Percentiles rank a stretch among this genome's conserved stretches.
Evolutionary conservation across 768 basidiomycete species (phyloP).

Genomic region (Termitomyces sp.): DNA sequence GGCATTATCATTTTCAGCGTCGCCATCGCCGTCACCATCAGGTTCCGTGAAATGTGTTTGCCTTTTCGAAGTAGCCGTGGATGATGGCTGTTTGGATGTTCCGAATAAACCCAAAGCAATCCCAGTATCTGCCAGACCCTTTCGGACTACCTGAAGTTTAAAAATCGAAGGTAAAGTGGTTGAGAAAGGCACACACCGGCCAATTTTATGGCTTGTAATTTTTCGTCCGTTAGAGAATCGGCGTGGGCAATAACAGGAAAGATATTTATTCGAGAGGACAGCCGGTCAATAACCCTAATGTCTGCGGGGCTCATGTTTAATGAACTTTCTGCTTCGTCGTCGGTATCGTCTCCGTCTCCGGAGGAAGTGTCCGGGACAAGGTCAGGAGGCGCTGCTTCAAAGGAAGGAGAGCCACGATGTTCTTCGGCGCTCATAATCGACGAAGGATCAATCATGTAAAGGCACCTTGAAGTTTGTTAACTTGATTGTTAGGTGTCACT

Average conservation of each 20-base stretch:
- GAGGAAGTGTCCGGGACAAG: slow-evolving; percentile 50
- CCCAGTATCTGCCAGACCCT: slow-evolving; percentile 57
- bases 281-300: slow-evolving; percentile 71
- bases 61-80: slow-evolving; percentile 26
- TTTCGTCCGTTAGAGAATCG: slow-evolving; percentile 81
- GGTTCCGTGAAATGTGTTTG: slow-evolving; percentile 28
- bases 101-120: slow-evolving; percentile 79
- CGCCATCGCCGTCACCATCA: slow-evolving; percentile 21
- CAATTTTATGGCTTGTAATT: slow-evolving; percentile 61
- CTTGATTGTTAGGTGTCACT: slow-evolving; percentile 3
- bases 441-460: slow-evolving; percentile 80
- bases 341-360: slow-evolving; percentile 43
- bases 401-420: slow-evolving; percentile 49
- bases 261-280: slow-evolving; percentile 71
- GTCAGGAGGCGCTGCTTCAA: slow-evolving; percentile 61
- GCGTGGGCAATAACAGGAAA: slow-evolving; percentile 77
- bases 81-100: slow-evolving; percentile 26
- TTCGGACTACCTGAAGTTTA: slow-evolving; percentile 39
- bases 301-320: slow-evolving; percentile 74
- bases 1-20: slow-evolving; percentile 22
- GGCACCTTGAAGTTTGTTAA: slow-evolving; percentile 47
- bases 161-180: slow-evolving; percentile 1
- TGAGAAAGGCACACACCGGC: slow-evolving; percentile 34
- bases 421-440: slow-evolving; percentile 56
- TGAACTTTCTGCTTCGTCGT: slow-evolving; percentile 42